Evolutionary conservation across 1,284 basidiomycete genomes (phyloP).

Genomic region (Malassezia yamatoensis): DNA sequence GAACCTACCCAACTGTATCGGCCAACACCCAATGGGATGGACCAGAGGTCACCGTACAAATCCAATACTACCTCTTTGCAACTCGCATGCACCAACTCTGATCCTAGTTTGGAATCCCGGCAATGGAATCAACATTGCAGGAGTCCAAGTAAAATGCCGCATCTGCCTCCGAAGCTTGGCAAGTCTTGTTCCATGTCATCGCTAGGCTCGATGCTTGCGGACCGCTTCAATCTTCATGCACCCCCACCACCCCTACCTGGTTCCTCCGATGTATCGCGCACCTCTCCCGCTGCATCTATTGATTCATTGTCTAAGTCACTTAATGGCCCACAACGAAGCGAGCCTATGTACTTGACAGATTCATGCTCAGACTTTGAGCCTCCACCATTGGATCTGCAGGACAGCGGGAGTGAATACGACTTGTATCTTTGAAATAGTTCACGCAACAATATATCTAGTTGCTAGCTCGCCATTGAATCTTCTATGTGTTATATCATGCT

Average conservation of each 20-base stretch:
- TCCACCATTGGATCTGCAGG: slow-evolving; percentile 38
- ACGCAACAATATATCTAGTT: neutral
- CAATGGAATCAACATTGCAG: no score
- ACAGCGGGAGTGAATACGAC: slow-evolving; percentile 45
- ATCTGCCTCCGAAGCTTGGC: neutral
- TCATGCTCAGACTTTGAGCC: slow-evolving; percentile 21
- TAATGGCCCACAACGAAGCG: neutral
- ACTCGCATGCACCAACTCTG: no score
- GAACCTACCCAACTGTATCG: no score
- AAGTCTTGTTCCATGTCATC: neutral
- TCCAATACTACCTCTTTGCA: no score
- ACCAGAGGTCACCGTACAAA: no score
- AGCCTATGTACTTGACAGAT: neutral
- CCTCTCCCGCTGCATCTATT: neutral
- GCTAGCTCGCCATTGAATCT: neutral
- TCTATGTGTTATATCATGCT: no score
- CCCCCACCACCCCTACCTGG: slow-evolving; percentile 29
- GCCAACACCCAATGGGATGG: no score
- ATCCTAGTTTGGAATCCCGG: no score
- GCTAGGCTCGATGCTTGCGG: slow-evolving; percentile 14
- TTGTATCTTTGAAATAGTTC: slow-evolving; percentile 5
- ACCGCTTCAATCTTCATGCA: slow-evolving; percentile 23
- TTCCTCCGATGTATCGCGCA: neutral
- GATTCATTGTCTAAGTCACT: neutral
- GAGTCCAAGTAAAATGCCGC: neutral